Conservation (phyloP, 2,329 filamentous ascomycete species). For the Corinectria fuckeliana region DNA sequence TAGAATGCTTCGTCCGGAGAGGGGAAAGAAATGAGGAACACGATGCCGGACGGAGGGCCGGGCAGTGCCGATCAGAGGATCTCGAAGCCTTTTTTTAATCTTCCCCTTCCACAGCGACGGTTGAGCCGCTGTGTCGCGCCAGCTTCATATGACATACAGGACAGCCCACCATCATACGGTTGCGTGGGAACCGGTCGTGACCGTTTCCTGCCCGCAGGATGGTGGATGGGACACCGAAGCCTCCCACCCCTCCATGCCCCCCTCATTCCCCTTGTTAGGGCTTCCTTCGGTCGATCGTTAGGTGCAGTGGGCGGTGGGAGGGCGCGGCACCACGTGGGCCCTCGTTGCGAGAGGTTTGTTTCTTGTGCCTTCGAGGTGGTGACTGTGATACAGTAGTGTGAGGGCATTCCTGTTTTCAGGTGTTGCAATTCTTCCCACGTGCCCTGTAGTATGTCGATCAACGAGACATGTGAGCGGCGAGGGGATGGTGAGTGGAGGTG, state of each 20-base stretch:
- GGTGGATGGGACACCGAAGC: constrained; percentile 18
- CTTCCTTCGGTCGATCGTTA: constrained; percentile 21
- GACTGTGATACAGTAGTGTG: background rate
- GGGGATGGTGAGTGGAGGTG: background rate
- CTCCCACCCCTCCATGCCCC: constrained; percentile 17
- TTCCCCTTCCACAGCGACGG: background rate
- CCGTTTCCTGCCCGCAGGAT: constrained; percentile 6
- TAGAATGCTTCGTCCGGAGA: constrained; percentile 1
- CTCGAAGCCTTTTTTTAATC: background rate
- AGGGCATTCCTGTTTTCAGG: background rate
- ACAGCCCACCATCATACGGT: constrained; percentile 39
- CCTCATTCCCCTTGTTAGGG: constrained; percentile 14
- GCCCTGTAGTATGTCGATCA: constrained; percentile 11
- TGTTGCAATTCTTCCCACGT: constrained; percentile 2
- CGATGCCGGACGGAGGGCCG: background rate
- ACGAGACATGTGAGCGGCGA: constrained; percentile 2
- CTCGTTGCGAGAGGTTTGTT: constrained; percentile 22
- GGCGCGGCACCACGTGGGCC: constrained; percentile 35
- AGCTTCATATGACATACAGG: constrained; percentile 22
- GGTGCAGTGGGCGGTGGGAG: constrained; percentile 27
- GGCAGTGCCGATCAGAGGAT: constrained; percentile 3
- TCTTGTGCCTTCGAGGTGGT: background rate
- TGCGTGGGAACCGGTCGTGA: constrained; percentile 17
- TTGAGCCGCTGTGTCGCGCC: constrained; percentile 1
- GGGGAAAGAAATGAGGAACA: background rate